Base-by-base conservation (phyloP, 768 basidiomycete species). In the Leccinum ochraceum region DNA sequence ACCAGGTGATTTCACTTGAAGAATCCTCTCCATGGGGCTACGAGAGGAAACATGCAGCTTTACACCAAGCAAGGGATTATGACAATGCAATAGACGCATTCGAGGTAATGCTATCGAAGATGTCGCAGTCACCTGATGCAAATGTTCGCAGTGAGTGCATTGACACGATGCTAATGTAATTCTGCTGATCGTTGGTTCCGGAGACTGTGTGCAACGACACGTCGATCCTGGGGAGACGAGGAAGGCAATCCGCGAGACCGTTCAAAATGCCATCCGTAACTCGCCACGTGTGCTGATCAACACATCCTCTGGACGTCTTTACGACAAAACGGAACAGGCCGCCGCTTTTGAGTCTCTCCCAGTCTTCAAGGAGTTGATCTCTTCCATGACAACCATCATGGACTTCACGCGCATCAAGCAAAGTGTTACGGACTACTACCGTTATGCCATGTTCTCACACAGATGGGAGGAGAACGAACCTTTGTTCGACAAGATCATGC, bases 1-100 rank as follows among this genome's bases (percentile, higher is more conserved):
- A 50, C 7, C 6, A 63, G 62, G 62, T 11, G 4, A 61, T 63
- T 13, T 16, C 16, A 24, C 60, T 51, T 2, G 53, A 63, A 1
- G 53, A 53, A 3, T 61, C 39, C 8, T 61, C 46, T 22, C 48
- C 48, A 2, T 46, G 8, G 6, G 62, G 59, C 4, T 61, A 61
- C 5, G 49, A 54, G 28, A 42, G 30, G 16, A 63, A 53, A 14
- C 26, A 52, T 54, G 53, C 32, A 4, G 60, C 60, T 1, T 46
- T 61, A 30, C 53, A 11, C 4, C 13, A 26, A 8, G 53, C 48
- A 2, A 53, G 26, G 2, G 10, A 11, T 22, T 28, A 54, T 14
- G 32, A 13, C 2, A 24, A 53, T 36, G 56, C 48, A 20, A 32
- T 58, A 16, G 16, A 54, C 11, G 56, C 53, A 50, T 55, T 49